phyloP scores from a whole-genome alignment of 2,329 filamentous ascomycete species.

The Cladosporium cucumerinum region DNA sequence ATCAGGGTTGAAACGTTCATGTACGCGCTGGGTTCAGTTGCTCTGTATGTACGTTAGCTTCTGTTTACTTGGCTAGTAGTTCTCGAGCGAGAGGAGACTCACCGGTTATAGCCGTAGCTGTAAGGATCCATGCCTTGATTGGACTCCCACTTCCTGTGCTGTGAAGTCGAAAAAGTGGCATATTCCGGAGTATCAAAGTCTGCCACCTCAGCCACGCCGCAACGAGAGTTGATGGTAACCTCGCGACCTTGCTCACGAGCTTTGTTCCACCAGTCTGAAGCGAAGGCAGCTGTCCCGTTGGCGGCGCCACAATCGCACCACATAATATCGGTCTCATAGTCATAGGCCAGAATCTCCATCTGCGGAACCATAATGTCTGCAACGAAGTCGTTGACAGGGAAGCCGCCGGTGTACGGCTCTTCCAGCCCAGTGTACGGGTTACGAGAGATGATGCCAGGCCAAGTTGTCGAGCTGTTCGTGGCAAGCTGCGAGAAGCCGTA shows the following conservation, averaged over 20 bases:
- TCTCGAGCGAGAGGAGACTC: neutral
- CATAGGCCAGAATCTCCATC: constrained; percentile 44
- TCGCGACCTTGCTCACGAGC: constrained; percentile 42
- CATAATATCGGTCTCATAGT: constrained; percentile 45
- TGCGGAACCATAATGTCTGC: constrained; percentile 43
- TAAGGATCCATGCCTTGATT: constrained; percentile 60
- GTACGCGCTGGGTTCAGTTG: constrained; percentile 17
- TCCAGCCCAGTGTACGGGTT: constrained; percentile 45
- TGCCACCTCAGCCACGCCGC: constrained; percentile 49
- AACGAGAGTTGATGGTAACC: constrained; percentile 56
- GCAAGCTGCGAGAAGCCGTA: constrained; percentile 34
- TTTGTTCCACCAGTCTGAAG: constrained; percentile 43
- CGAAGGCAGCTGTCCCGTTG: constrained; percentile 43
- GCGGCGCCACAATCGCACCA: constrained; percentile 49
- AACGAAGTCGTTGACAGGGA: constrained; percentile 42
- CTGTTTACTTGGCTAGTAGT: neutral
- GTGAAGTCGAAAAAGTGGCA: constrained; percentile 47
- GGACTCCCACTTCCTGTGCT: constrained; percentile 58
- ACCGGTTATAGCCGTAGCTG: constrained; percentile 56
- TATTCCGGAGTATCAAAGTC: constrained; percentile 63
- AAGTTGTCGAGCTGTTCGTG: constrained; percentile 28
- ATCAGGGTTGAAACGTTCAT: constrained; percentile 27
- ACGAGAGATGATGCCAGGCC: constrained; percentile 42
- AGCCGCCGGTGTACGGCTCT: constrained; percentile 44
- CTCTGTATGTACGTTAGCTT: neutral